Evolutionary conservation across 768 basidiomycete genomes (phyloP).

Genomic region (Rhizopogon sp.): DNA sequence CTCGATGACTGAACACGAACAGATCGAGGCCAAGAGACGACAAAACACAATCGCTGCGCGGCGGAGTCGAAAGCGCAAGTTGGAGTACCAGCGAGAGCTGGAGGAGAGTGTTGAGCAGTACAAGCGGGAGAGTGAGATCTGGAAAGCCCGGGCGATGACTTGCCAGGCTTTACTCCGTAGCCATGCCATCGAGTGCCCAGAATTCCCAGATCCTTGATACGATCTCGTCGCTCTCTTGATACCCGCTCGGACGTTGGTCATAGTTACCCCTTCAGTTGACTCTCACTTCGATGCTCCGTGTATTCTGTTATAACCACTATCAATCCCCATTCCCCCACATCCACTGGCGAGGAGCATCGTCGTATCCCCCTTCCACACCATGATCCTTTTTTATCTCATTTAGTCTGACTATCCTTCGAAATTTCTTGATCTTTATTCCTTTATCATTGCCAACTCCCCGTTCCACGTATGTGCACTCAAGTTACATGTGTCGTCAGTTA

Average conservation of each 20-base stretch:
- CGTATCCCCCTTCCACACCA: conserved; percentile 36
- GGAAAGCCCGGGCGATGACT: conserved; percentile 50
- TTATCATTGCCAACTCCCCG: neutral
- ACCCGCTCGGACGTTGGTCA: neutral
- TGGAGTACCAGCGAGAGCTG: conserved; percentile 61
- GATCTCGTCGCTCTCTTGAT: conserved; percentile 5
- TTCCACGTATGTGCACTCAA: neutral
- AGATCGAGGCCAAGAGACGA: conserved; percentile 73
- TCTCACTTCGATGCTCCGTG: conserved; percentile 42
- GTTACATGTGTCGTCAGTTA: conserved; percentile 2
- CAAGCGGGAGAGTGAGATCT: conserved; percentile 55
- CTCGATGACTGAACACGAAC: conserved; percentile 52
- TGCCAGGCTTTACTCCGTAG: conserved; percentile 48
- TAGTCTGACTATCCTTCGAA: neutral
- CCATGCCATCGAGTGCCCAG: conserved; percentile 54
- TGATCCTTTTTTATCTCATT: neutral
- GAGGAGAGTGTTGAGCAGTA: conserved; percentile 51
- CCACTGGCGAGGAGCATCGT: conserved; percentile 53
- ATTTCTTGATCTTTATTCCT: conserved; percentile 2
- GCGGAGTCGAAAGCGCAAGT: conserved; percentile 69
- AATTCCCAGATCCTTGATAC: conserved; percentile 30
- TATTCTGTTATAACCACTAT: conserved; percentile 21
- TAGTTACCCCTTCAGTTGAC: neutral
- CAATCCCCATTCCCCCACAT: conserved; percentile 26
- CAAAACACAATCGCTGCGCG: conserved; percentile 87